Evolutionary conservation across 2,329 filamentous ascomycete genomes (phyloP).

Genomic region (Fusarium ramigenum): DNA sequence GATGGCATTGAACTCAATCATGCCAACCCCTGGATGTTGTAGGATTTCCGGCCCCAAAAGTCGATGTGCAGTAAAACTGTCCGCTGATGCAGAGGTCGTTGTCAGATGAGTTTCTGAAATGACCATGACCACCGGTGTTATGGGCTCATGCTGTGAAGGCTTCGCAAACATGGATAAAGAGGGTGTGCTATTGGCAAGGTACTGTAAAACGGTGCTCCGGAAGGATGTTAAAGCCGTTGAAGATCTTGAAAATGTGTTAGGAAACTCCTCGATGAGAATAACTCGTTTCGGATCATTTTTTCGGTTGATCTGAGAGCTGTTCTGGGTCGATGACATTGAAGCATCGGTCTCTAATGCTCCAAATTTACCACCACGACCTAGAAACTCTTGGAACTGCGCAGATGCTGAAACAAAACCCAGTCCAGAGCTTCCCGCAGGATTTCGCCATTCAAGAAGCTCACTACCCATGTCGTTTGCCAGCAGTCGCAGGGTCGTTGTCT

Average conservation of each 20-base stretch:
- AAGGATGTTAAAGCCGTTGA: slow-evolving; percentile 75
- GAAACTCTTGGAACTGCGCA: slow-evolving; percentile 90
- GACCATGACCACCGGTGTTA: slow-evolving; percentile 84
- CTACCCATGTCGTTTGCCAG: slow-evolving; percentile 81
- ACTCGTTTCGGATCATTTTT: slow-evolving; percentile 56
- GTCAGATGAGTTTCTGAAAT: slow-evolving; percentile 91
- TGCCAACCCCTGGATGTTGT: slow-evolving; percentile 78
- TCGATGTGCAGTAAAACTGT: slow-evolving; percentile 93
- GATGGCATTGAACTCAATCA: slow-evolving; percentile 93
- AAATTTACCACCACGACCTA: slow-evolving; percentile 83
- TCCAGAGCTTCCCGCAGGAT: slow-evolving; percentile 71
- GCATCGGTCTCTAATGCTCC: slow-evolving; percentile 68
- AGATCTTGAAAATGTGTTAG: slow-evolving; percentile 75
- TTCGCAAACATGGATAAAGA: slow-evolving; percentile 59
- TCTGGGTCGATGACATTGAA: slow-evolving; percentile 42
- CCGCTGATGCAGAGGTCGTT: slow-evolving; percentile 83
- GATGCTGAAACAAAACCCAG: slow-evolving; percentile 75
- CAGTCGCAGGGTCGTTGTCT: slow-evolving; percentile 85
- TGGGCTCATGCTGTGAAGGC: slow-evolving; percentile 54
- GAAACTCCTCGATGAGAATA: slow-evolving; percentile 84
- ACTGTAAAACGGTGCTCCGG: slow-evolving; percentile 77
- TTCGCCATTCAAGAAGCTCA: slow-evolving; percentile 89
- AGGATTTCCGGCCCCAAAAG: slow-evolving; percentile 87
- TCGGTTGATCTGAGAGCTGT: slow-evolving; percentile 26
- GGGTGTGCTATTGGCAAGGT: slow-evolving; percentile 74